Base-by-base conservation (phyloP, 768 basidiomycete species). In the Mrakia frigida region DNA sequence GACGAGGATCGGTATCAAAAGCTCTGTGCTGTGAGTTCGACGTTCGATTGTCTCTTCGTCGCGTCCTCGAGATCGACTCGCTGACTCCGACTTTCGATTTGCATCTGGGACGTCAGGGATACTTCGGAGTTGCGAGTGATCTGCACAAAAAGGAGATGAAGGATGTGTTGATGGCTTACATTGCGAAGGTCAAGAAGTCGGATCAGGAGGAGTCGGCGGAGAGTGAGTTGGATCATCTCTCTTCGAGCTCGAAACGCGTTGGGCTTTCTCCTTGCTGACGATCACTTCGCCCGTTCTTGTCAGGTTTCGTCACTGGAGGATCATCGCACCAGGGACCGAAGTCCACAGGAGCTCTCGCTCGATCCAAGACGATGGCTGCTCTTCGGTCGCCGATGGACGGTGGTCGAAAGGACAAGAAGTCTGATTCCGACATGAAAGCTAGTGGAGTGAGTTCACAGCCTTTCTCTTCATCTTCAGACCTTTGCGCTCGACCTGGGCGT, bases 1-100 rank as follows among this genome's bases (percentile, higher is more conserved):
- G 94, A 97, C 77, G 93, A 97, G 82, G 85, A 84, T 74, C 84
- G 91, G 33, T 98, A 98, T 82, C 91, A 90, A 60, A 93, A 92
- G 81, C 84, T 98, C 41, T 98, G 94, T 81, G 93, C 91, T 53
- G 96, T 96, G 81, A 75, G 91, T 86, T 56, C 43, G 31, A 63
- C 10, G 3, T 23, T 0, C 35, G 3, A 23, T 31, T 7, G n/a
- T 71, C 53, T 28, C n/a, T 23, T 31, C 56, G 0, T 41, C 37
- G n/a, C 23, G 63, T 60, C 60, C n/a, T 28, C 31, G 33, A 11
- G 4, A 1, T 21, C 65, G 25, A 39, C 5, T 68, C 37, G 37
- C 18, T 68, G 37, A 39, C 25, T 23, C 21, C 16, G 6, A 3
- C 73, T 72, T 13, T 3, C 16, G 9, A 16, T 28, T 1, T 31